Conservation (phyloP, 2,329 filamentous ascomycete species). For the Monilinia vaccinii-corymbosi region DNA sequence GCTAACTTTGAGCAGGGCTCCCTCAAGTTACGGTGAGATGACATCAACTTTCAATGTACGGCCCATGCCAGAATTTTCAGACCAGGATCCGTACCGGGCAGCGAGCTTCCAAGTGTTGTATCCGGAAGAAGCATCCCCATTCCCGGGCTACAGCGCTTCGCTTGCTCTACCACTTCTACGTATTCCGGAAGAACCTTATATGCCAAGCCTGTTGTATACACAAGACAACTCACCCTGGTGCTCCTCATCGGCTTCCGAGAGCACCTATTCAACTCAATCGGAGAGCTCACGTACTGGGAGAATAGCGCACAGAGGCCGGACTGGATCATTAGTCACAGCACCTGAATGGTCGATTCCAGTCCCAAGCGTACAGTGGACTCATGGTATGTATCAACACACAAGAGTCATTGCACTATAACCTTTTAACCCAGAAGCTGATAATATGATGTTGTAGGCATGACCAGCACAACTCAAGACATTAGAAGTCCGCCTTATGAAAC, state of each 20-base stretch:
- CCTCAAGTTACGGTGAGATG: background rate
- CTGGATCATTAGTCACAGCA: constrained; percentile 20
- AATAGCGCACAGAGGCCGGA: constrained; percentile 20
- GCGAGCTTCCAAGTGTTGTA: constrained; percentile 16
- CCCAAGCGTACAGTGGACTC: constrained; percentile 19
- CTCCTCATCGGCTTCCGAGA: constrained; percentile 28
- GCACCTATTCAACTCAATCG: constrained; percentile 27
- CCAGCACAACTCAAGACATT: constrained; percentile 20
- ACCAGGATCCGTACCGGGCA: background rate
- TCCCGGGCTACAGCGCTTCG: constrained; percentile 16
- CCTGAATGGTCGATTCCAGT: constrained; percentile 22
- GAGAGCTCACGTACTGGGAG: constrained; percentile 21
- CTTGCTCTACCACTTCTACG: constrained; percentile 21
- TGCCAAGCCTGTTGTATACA: constrained; percentile 23
- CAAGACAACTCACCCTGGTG: constrained; percentile 27
- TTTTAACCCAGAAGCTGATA: background rate
- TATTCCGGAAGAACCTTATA: constrained; percentile 25
- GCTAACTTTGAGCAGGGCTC: constrained; percentile 2
- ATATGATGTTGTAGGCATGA: background rate
- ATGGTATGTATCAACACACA: constrained; percentile 9
- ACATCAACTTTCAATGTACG: background rate
- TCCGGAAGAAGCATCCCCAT: constrained; percentile 10
- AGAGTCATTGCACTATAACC: background rate
- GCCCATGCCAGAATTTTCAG: background rate
- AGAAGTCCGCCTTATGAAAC: constrained; percentile 21